Base-by-base conservation (phyloP, 176 grass and related monocot species). In the Aegilops umbellulata region DNA sequence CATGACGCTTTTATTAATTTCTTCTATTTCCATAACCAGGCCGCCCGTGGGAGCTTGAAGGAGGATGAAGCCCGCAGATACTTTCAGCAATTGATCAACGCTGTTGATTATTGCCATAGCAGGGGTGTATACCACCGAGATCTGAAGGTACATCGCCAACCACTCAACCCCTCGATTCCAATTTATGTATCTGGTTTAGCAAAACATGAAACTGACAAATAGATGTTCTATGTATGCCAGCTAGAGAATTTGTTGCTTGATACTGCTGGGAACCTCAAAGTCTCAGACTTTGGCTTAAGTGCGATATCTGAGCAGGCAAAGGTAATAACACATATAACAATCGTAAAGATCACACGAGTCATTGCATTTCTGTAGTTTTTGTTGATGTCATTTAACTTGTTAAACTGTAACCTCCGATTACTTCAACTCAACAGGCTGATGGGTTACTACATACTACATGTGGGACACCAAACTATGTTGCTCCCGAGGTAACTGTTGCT, bases 41-140 rank as follows among this genome's bases (percentile, higher is more conserved):
- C 69, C 22, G 89, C 92, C 82, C 87, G 66, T 61, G 92, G 95
- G 42, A 93, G 89, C 39, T 67, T 97, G 85, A 91, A 93, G 86
- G 95, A 97, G 80, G 95, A 97, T 32, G 95, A 94, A 83, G 90
- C 95, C 36, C 90, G 88, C 10, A 94, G 82, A 74, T 97, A 93
- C 66, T 97, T 97, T 83, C 95, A 97, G 25, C 92, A 94, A 79
- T 79, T 97, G 86, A 97, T 97, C 69, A 84, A 91, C 77, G 95
- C 88, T 34, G 92, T 97, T 42, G 95, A 97, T 82, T 97, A 94
- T 77, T 97, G 95, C 78, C 95, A 97, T 62, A 97, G 95, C 74
- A 94, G 95, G 88, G 95, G 95, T 12, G 95, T 97, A 11, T 97
- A 94, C 76, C 95, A 97, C 62, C 91, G 95, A 65, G 95, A 97